phyloP scores from a whole-genome alignment of 2,329 filamentous ascomycete genomes.

The Pestalotiopsis sp. region DNA sequence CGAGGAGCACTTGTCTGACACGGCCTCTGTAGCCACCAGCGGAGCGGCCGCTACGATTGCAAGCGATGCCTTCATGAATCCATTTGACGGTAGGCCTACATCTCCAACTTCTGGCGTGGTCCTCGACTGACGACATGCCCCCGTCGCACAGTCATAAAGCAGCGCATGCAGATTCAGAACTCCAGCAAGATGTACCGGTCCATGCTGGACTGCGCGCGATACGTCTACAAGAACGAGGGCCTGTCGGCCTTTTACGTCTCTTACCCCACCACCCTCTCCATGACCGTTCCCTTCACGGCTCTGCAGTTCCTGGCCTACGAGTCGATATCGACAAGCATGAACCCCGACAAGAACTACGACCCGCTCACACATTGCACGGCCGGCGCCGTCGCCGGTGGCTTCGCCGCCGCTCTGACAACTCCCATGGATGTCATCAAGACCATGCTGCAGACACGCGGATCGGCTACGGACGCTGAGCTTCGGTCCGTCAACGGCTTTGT shows the following conservation, averaged over 20 bases:
- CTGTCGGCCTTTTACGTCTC: conserved; percentile 95
- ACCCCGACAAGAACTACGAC: conserved; percentile 84
- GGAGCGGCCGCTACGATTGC: conserved; percentile 95
- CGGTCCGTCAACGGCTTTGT: conserved; percentile 82
- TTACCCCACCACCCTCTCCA: conserved; percentile 95
- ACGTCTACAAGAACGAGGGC: conserved; percentile 87
- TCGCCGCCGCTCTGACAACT: conserved; percentile 91
- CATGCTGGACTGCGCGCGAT: conserved; percentile 82
- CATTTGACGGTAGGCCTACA: conserved; percentile 82
- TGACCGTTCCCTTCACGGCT: conserved; percentile 98
- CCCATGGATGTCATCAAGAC: conserved; percentile 99
- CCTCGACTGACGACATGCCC: conserved; percentile 2
- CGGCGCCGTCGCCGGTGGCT: conserved; percentile 88
- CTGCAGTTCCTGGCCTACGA: conserved; percentile 98
- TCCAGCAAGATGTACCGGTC: conserved; percentile 86
- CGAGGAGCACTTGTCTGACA: neutral
- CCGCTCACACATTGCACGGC: conserved; percentile 92
- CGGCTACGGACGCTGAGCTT: conserved; percentile 78
- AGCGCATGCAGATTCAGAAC: conserved; percentile 97
- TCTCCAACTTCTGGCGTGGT: neutral
- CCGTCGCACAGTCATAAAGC: conserved; percentile 80
- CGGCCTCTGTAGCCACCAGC: conserved; percentile 69
- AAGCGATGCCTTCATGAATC: conserved; percentile 98
- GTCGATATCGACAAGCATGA: conserved; percentile 91
- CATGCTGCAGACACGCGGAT: conserved; percentile 89